Base-by-base conservation (phyloP, 192 early-diverging fungal genomes). In the Phlyctochytrium arcticum region DNA sequence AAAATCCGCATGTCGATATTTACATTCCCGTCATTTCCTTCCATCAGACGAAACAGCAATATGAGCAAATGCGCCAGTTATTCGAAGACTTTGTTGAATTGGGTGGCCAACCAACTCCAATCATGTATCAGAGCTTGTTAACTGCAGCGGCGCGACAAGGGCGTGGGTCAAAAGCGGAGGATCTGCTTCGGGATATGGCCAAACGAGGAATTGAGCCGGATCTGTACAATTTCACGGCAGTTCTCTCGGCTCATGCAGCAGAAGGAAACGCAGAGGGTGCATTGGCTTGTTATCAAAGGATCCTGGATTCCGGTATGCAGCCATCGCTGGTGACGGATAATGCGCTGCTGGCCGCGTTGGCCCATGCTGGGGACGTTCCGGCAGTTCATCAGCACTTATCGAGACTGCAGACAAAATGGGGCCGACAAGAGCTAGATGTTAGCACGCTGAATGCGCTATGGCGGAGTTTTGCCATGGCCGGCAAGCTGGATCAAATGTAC, bases 361-460 rank as follows among this genome's bases (percentile, higher is more conserved):
- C 48, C 5, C 46, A 48, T 0, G 0, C 29, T 26, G 48, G 61
- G 0, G 35, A 62, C 29, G 64, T 48, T 31, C 15, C n/a, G 8
- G 5, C 29, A 27, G 54, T 46, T 21, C 48, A 39, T n/a, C 12
- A 12, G 12, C n/a, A 42, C 12, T 5, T 36, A 0, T 32, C 49
- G 10, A 27, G 5, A 2, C 5, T 15, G 61, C 33, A 35, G 61
- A 36, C 26, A 33, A 17, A 36, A 17, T 26, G 5, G 35, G 21
- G 19, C 48, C n/a, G 30, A n/a, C 0, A 42, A 26, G 23, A n/a
- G 21, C 37, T 21, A 7, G 35, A 47, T n/a, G 23, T n/a, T 26
- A 36, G 9, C 24, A 64, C 62, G 1, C 35, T 26, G 21, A 19
- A 66, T 8, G n/a, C 35, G 24, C 54, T 66, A 5, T 66, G 64